phyloP scores from a whole-genome alignment of 768 basidiomycete genomes.

The Hygrocybe punicea region DNA sequence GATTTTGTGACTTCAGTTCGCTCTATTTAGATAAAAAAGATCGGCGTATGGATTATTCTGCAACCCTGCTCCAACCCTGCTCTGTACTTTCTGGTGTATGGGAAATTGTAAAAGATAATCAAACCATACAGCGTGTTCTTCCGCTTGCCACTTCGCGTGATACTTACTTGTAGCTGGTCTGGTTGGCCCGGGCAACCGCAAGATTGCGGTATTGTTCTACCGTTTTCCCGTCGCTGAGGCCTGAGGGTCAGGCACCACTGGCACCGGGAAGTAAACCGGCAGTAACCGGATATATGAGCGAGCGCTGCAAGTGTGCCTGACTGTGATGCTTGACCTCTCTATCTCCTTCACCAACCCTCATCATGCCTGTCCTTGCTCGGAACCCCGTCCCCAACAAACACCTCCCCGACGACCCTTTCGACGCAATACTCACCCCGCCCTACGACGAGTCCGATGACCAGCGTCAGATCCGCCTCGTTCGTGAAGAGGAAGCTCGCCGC shows the following conservation, averaged over 20 bases:
- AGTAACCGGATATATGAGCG: not conserved
- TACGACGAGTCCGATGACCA: slow-evolving; percentile 61
- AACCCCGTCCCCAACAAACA: slow-evolving; percentile 13
- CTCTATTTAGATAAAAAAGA: too few relatives aligned
- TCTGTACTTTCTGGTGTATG: too few relatives aligned
- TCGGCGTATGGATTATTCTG: too few relatives aligned
- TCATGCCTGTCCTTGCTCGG: not conserved
- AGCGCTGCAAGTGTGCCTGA: not conserved
- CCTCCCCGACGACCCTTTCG: slow-evolving; percentile 55
- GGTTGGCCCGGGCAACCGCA: too few relatives aligned
- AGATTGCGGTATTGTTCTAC: too few relatives aligned
- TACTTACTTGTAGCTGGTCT: too few relatives aligned
- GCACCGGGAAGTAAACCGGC: slow-evolving; percentile 1
- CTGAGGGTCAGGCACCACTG: not conserved
- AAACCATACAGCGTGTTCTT: too few relatives aligned
- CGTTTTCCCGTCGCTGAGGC: too few relatives aligned
- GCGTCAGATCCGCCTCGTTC: slow-evolving; percentile 48
- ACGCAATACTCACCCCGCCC: slow-evolving; percentile 62
- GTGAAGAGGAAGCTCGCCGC: slow-evolving; percentile 64
- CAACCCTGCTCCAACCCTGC: too few relatives aligned
- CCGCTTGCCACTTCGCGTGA: too few relatives aligned
- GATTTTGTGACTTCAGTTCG: too few relatives aligned
- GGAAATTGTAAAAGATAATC: too few relatives aligned
- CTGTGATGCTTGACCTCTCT: not conserved
- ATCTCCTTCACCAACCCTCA: not conserved